Percentiles rank a stretch among this genome's conserved stretches.
Conservation (phyloP, 2,329 filamentous ascomycete species). For the Sporothrix brasiliensis region DNA sequence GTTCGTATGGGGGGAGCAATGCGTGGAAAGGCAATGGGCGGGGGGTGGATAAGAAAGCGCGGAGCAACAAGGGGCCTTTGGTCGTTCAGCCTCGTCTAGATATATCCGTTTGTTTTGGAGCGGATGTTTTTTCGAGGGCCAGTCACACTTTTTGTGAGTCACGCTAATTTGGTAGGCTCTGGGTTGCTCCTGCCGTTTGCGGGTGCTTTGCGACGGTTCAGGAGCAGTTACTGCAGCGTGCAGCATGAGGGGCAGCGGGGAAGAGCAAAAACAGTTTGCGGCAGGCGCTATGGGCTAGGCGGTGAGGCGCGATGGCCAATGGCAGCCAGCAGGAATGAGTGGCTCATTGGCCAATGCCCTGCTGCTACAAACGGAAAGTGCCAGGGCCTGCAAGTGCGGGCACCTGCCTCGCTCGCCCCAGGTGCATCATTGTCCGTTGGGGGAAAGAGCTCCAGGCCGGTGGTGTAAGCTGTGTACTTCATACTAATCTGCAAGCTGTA, state of each 20-base stretch:
- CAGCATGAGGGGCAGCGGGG: conserved; percentile 18
- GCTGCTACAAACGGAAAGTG: conserved; percentile 8
- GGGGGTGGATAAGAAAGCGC: not conserved
- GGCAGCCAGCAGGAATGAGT: not conserved
- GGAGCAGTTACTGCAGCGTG: not conserved
- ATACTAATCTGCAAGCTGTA: not conserved
- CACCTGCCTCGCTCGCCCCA: not conserved
- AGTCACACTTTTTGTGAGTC: conserved; percentile 29
- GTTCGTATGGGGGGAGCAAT: not conserved
- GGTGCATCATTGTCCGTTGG: not conserved
- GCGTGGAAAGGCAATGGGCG: not conserved
- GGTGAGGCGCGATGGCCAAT: conserved; percentile 14
- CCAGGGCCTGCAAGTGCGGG: not conserved
- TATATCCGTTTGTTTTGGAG: conserved; percentile 4
- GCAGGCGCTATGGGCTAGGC: not conserved
- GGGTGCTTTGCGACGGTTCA: conserved; percentile 16
- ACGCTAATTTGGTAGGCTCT: conserved; percentile 21
- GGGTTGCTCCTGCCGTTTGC: conserved; percentile 17
- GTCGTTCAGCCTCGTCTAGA: not conserved
- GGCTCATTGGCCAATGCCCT: too few relatives aligned
- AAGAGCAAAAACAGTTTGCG: not conserved
- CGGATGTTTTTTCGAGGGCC: conserved; percentile 9
- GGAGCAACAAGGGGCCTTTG: not conserved
- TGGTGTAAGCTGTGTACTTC: conserved; percentile 10
- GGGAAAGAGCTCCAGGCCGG: not conserved